A percentile compares a stretch with the other conserved stretches of the same genome.
phyloP scores from a whole-genome alignment of 225 moss, liverwort and hornwort species.

The Rhytidiadelphus loreus region DNA sequence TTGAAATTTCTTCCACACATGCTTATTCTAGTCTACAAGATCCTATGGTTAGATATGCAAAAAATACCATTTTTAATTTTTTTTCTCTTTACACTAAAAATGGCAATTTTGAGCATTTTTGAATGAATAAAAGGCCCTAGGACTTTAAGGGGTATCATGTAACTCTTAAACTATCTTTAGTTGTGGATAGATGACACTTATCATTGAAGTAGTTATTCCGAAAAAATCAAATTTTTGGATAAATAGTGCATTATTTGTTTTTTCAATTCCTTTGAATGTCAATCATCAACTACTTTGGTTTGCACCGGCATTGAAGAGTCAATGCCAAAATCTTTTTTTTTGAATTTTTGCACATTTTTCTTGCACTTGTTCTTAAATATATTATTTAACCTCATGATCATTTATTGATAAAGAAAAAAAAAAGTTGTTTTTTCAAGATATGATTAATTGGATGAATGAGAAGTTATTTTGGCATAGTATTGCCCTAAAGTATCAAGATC shows the following conservation, averaged over 20 bases:
- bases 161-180: neutral
- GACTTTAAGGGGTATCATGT: too few species aligned
- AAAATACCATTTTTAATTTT: too few species aligned
- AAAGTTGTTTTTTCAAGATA: neutral
- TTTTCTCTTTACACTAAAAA: too few species aligned
- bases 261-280: neutral
- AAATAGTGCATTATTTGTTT: too few species aligned
- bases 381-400: neutral
- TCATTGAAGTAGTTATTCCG: too few species aligned
- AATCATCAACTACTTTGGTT: neutral
- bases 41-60: too few species aligned
- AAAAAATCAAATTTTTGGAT: too few species aligned
- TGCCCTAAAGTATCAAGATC: neutral
- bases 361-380: neutral
- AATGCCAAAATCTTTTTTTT: neutral
- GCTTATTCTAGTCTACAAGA: too few species aligned
- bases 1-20: too few species aligned
- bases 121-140: too few species aligned
- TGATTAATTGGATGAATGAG: neutral
- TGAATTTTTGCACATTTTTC: neutral
- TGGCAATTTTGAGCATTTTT: too few species aligned
- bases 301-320: fast-evolving
- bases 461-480: neutral
- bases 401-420: neutral
- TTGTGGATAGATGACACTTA: too few species aligned